Conservation (phyloP, 805 yeast genomes). For the Brettanomyces naardenensis region DNA sequence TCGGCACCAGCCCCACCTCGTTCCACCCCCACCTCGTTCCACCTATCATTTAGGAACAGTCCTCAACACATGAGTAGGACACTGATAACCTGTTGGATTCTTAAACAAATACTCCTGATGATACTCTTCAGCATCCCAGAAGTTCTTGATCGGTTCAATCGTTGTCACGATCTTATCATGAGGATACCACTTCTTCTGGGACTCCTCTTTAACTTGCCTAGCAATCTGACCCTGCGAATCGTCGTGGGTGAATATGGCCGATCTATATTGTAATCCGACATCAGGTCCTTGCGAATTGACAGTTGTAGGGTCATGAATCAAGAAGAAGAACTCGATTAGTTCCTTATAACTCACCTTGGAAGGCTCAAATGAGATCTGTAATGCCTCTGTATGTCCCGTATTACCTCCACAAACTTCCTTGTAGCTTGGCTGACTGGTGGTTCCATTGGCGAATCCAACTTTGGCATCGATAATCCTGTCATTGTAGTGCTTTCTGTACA, state of each 20-base stretch:
- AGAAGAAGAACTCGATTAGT: slow-evolving; percentile 74
- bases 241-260: slow-evolving; percentile 63
- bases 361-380: slow-evolving; percentile 82
- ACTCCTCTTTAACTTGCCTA: slow-evolving; percentile 34
- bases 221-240: slow-evolving; percentile 39
- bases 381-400: slow-evolving; percentile 76
- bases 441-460: slow-evolving; percentile 91
- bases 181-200: slow-evolving; percentile 74
- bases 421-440: slow-evolving; percentile 46
- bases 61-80: slow-evolving; percentile 83
- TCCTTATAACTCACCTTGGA: slow-evolving; percentile 46
- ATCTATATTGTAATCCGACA: slow-evolving; percentile 81
- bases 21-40: no score
- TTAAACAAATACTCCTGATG: slow-evolving; percentile 77
- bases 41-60: slow-evolving; percentile 41
- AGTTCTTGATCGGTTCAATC: slow-evolving; percentile 58
- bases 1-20: no score
- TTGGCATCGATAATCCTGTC: slow-evolving; percentile 62
- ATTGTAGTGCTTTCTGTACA: slow-evolving; percentile 63
- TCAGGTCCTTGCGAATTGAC: slow-evolving; percentile 81
- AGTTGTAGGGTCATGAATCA: slow-evolving; percentile 93
- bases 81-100: slow-evolving; percentile 83
- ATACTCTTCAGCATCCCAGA: slow-evolving; percentile 93
- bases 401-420: slow-evolving; percentile 65
- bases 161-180: slow-evolving; percentile 58